phyloP scores from a whole-genome alignment of 768 basidiomycete species.

The Rhodotorula kratochvilovae region DNA sequence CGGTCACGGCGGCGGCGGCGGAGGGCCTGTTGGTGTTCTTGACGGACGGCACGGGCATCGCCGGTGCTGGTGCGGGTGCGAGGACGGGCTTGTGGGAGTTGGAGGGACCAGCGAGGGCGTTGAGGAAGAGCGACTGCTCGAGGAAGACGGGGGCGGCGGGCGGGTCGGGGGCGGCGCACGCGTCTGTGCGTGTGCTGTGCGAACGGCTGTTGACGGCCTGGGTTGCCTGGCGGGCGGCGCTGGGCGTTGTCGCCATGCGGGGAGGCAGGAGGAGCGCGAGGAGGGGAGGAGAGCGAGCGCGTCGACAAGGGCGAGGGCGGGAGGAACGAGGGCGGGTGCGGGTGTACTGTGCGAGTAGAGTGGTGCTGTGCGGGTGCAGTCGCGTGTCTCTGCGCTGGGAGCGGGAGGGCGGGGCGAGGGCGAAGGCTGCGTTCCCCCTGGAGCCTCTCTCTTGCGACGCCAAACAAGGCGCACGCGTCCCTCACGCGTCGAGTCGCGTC shows the following conservation, averaged over 20 bases:
- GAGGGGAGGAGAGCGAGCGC: background rate
- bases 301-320: background rate
- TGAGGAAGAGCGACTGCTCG: conserved; percentile 18
- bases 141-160: conserved; percentile 22
- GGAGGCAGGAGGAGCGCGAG: too few species aligned
- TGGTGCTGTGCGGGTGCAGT: background rate
- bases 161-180: background rate
- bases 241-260: conserved; percentile 9
- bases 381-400: background rate
- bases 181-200: conserved; percentile 14
- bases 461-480: too few species aligned
- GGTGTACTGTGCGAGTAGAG: background rate
- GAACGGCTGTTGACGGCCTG: conserved; percentile 10
- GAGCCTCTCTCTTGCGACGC: too few species aligned
- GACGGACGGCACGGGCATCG: background rate
- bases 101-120: conserved; percentile 6
- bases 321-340: too few species aligned
- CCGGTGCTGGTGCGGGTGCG: background rate
- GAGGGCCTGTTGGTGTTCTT: background rate
- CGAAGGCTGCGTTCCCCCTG: too few species aligned
- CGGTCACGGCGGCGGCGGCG: background rate
- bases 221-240: background rate
- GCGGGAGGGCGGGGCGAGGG: too few species aligned
- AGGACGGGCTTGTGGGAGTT: background rate
- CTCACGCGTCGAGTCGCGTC: too few species aligned